These are phyloP conservation scores for Suillus paluster DNA, from an alignment of 768 basidiomycete genomes.

Conservation along the genomic window DNA sequence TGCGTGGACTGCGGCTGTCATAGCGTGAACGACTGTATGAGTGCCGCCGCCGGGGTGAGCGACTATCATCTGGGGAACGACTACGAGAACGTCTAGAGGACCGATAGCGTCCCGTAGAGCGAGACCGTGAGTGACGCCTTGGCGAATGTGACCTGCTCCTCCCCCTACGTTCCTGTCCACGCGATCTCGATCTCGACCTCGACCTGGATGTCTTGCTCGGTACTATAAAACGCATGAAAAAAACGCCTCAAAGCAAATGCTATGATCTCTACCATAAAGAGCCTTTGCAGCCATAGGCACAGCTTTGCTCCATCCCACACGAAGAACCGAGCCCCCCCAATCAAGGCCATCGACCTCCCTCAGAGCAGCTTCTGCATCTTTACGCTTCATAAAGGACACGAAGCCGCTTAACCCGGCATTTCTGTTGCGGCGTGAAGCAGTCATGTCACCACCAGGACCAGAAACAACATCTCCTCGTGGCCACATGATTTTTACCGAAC, in stretches of 20 bases:
- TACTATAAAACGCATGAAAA: constrained; percentile 10
- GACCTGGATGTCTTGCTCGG: constrained; percentile 28
- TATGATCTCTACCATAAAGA: constrained; percentile 68
- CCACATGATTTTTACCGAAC: constrained; percentile 98
- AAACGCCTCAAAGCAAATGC: not conserved
- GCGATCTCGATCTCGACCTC: constrained; percentile 39
- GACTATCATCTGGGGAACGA: constrained; percentile 48
- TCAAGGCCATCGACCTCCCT: constrained; percentile 92
- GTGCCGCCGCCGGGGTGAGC: constrained; percentile 46
- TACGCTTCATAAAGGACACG: constrained; percentile 94
- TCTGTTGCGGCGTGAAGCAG: constrained; percentile 68
- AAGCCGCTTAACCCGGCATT: constrained; percentile 89
- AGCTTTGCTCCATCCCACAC: constrained; percentile 97
- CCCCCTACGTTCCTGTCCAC: constrained; percentile 31
- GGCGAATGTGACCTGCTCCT: constrained; percentile 32
- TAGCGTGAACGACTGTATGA: constrained; percentile 46
- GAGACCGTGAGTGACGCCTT: constrained; percentile 41
- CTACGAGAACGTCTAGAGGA: constrained; percentile 54
- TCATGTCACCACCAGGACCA: constrained; percentile 80
- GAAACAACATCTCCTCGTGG: constrained; percentile 77
- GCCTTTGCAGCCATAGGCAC: constrained; percentile 82
- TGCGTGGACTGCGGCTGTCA: constrained; percentile 52
- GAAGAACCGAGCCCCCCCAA: constrained; percentile 88
- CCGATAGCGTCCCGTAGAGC: constrained; percentile 41
- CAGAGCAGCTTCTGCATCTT: constrained; percentile 87